phyloP scores from a whole-genome alignment of 2,329 filamentous ascomycete genomes.

The Venturia asperata region DNA sequence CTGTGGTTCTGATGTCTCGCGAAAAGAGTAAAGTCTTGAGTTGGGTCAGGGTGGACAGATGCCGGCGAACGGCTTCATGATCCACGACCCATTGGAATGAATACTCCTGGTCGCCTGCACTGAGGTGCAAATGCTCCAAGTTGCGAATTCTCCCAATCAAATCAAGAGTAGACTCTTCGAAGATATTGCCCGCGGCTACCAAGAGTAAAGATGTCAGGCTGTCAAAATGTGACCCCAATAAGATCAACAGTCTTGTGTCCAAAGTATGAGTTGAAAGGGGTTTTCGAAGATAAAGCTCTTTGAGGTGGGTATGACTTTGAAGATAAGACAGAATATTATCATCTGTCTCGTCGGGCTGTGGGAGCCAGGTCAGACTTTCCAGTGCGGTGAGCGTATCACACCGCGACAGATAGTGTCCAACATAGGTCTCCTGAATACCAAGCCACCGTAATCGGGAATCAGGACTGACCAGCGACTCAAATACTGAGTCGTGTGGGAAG shows the following conservation, averaged over 20 bases:
- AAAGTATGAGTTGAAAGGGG: neutral
- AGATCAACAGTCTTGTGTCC: neutral
- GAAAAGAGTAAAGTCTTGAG: conserved; percentile 1
- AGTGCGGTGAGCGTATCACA: conserved; percentile 1
- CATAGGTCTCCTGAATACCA: neutral
- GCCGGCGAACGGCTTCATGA: neutral
- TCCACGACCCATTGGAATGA: neutral
- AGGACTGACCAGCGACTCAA: neutral
- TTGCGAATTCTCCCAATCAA: neutral
- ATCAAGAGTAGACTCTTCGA: conserved; percentile 7
- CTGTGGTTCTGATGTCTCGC: neutral
- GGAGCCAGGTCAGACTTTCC: conserved; percentile 1
- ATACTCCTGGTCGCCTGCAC: conserved; percentile 1
- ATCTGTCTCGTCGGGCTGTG: neutral
- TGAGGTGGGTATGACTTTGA: conserved; percentile 3
- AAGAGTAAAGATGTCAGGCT: neutral
- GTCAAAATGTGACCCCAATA: neutral
- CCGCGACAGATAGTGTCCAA: neutral
- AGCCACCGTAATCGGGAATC: neutral
- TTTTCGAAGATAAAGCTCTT: neutral
- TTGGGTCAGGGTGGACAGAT: neutral
- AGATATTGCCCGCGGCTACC: neutral
- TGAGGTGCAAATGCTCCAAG: conserved; percentile 1
- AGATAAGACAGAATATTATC: neutral
- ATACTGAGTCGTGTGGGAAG: neutral